Conservation (phyloP, 1,284 basidiomycete genomes). For the Coniophora puteana region DNA sequence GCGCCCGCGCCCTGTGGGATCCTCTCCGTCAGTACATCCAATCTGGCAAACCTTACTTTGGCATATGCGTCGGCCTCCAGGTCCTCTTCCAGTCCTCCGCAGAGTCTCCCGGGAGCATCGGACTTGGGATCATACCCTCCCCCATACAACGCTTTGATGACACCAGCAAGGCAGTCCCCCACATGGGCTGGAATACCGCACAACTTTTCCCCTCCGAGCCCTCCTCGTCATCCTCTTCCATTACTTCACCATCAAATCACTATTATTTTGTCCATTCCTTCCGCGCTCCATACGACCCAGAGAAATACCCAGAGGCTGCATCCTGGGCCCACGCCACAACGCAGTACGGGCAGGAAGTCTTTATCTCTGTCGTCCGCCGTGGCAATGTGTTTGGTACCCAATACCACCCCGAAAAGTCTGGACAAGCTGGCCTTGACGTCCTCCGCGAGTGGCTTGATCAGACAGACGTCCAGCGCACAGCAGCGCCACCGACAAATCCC, state of each 20-base stretch:
- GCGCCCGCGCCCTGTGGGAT: slow-evolving; percentile 71
- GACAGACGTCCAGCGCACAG: slow-evolving; percentile 38
- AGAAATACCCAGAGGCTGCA: slow-evolving; percentile 46
- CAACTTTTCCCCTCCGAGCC: slow-evolving; percentile 42
- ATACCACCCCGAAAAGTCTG: slow-evolving; percentile 99
- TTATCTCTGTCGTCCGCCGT: slow-evolving; percentile 81
- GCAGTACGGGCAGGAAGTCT: slow-evolving; percentile 93
- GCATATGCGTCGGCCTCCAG: slow-evolving; percentile 98
- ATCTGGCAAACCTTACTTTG: slow-evolving; percentile 93
- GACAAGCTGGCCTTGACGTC: slow-evolving; percentile 82
- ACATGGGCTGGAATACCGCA: slow-evolving; percentile 96
- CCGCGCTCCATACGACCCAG: slow-evolving; percentile 71
- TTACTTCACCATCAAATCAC: slow-evolving; percentile 49
- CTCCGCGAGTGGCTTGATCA: slow-evolving; percentile 82
- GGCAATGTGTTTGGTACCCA: slow-evolving; percentile 93
- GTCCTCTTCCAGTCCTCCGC: slow-evolving; percentile 86
- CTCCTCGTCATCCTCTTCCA: slow-evolving; percentile 25
- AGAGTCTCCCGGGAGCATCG: slow-evolving; percentile 59
- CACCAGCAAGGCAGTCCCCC: slow-evolving; percentile 85
- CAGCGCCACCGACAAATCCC: slow-evolving; percentile 21
- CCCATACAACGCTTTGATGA: slow-evolving; percentile 67
- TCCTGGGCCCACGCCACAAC: slow-evolving; percentile 86
- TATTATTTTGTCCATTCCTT: slow-evolving; percentile 99
- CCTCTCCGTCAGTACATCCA: slow-evolving; percentile 83
- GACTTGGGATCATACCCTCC: slow-evolving; percentile 73